Base-by-base conservation (phyloP, 2,329 filamentous ascomycete genomes). In the Fulvia fulva region DNA sequence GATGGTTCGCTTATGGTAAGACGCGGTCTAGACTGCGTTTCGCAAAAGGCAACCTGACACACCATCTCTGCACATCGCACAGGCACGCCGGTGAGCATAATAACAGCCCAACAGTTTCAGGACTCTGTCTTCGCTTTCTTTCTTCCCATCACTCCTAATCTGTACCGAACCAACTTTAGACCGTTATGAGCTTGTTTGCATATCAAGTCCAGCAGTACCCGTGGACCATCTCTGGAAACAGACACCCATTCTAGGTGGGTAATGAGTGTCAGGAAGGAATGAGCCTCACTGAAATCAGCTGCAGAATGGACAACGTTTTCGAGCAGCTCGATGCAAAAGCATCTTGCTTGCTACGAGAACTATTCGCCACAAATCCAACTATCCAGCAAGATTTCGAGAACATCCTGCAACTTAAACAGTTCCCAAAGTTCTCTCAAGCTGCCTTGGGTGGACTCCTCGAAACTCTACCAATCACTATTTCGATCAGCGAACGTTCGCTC, bases 271-370 rank as follows among this genome's bases (percentile, higher is more conserved):
- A 23, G 14, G 25, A 22, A 12, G 4, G 23, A 6, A 12, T 11
- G 34, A 19, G 5, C 2, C n/a, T 25, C n/a, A 41, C 6, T 11
- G 22, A 44, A 43, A 2, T 21, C 11, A 16, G 23, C 45, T 16
- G 26, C n/a, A 50, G 25, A 19, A 50, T 46, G 52, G 61, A 60
- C 14, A 56, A 60, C 51, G 58, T 60, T 53, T 63, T 63, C 58
- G 53, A 61, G 44, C 61, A 63, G 22, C 55, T 63, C 46, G 58
- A 60, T 26, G 55, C 57, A 55, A 58, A 63, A 32, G 50, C 55
- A 21, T 51, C 56, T 46, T 60, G 49, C 37, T 51, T 63, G 16
- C 55, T 57, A 28, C 47, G 55, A 44, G 58, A 63, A 51, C 45
- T 60, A 43, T 30, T 26, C 22, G 19, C 3, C 25, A 45, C 23